Evolutionary conservation across 2,329 filamentous ascomycete genomes (phyloP).

Genomic region (Cytospora mali): DNA sequence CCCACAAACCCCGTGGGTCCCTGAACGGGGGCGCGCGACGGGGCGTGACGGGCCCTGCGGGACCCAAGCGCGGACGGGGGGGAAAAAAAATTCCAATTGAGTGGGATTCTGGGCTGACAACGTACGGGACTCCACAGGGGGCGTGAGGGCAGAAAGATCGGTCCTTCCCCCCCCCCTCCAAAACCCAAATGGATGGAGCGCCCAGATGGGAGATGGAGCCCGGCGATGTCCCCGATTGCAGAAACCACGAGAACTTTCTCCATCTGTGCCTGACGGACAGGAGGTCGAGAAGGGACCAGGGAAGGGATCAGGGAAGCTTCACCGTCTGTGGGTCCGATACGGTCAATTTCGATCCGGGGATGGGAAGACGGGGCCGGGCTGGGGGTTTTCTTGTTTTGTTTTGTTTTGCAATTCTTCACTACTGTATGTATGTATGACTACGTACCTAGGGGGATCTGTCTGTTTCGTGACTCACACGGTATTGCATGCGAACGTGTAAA

Average conservation of each 20-base stretch:
- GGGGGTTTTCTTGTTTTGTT: slow-evolving; percentile 2
- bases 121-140: slow-evolving; percentile 11
- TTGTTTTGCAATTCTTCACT: too few relatives aligned
- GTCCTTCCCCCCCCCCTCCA: too few relatives aligned
- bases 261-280: background rate
- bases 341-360: background rate
- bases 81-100: slow-evolving; percentile 4
- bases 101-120: slow-evolving; percentile 16
- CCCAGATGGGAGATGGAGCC: background rate
- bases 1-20: background rate
- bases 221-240: background rate
- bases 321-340: slow-evolving; percentile 18
- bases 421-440: too few relatives aligned
- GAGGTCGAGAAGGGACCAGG: background rate
- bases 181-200: background rate
- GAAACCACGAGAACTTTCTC: background rate
- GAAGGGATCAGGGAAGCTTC: slow-evolving; percentile 13
- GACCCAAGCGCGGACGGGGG: slow-evolving; percentile 4
- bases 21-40: background rate
- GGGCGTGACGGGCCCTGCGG: slow-evolving; percentile 3
- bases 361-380: slow-evolving; percentile 22
- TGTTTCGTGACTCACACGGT: slow-evolving; percentile 1
- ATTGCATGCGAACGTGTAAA: slow-evolving; percentile 10
- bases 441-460: background rate
- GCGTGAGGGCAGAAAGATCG: slow-evolving; percentile 9